Conservation (phyloP, 192 early-diverging fungal species). For the Coemansia sp. region DNA sequence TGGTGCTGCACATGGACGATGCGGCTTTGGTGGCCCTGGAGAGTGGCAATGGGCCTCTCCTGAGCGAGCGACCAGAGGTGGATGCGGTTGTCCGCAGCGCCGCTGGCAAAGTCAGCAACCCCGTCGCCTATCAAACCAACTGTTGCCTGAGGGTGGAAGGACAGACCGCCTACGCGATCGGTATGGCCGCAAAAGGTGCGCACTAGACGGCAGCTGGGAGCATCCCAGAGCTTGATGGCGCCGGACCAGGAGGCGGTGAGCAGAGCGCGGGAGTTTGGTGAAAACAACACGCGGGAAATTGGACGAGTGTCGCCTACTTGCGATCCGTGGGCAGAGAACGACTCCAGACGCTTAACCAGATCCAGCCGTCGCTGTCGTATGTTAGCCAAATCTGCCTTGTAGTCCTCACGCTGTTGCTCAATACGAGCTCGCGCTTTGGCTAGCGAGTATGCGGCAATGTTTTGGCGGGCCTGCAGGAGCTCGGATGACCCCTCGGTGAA, state of each 20-base stretch:
- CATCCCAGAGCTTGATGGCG: conserved; percentile 78
- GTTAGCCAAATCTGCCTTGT: conserved; percentile 14
- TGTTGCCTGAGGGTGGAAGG: conserved; percentile 81
- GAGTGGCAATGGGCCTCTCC: conserved; percentile 69
- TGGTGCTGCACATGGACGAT: conserved; percentile 87
- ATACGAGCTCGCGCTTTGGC: conserved; percentile 63
- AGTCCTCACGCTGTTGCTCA: conserved; percentile 54
- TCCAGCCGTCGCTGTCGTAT: conserved; percentile 52
- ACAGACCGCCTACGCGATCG: conserved; percentile 83
- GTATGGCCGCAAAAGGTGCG: conserved; percentile 71
- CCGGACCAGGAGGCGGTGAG: conserved; percentile 86
- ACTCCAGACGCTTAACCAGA: conserved; percentile 17
- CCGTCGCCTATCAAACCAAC: conserved; percentile 36
- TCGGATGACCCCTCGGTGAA: conserved; percentile 73
- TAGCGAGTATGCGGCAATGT: conserved; percentile 72
- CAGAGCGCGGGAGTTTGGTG: conserved; percentile 71
- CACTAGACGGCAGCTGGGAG: conserved; percentile 66
- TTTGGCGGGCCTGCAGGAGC: conserved; percentile 63
- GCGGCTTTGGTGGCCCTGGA: conserved; percentile 78
- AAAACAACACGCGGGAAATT: conserved; percentile 68
- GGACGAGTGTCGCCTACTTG: conserved; percentile 90
- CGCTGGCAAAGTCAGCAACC: conserved; percentile 75
- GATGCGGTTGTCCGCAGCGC: conserved; percentile 73
- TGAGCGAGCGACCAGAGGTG: conserved; percentile 80
- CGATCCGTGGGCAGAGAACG: conserved; percentile 67